phyloP scores from a whole-genome alignment of 1,139 yeast genomes.

The Lipomyces yarrowii region DNA sequence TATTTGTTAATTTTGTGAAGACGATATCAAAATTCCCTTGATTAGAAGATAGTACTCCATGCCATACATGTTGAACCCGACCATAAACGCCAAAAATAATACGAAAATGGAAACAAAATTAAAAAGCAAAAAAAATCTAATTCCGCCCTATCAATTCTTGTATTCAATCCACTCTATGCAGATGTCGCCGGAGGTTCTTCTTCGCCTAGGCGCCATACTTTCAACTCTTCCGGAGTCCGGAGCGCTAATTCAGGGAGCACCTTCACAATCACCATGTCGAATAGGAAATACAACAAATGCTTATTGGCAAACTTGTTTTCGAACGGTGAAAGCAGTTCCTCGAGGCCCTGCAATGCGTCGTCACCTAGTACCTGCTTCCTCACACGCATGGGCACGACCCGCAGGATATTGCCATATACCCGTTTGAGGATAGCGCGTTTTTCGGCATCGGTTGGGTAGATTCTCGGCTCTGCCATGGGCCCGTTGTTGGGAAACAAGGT shows the following conservation, averaged over 20 bases:
- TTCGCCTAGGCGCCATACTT: constrained; percentile 29
- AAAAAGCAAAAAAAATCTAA: neutral
- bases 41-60: neutral
- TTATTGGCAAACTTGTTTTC: constrained; percentile 47
- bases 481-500: constrained; percentile 47
- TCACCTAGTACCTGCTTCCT: constrained; percentile 35
- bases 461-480: constrained; percentile 48
- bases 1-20: neutral
- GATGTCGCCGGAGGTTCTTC: constrained; percentile 5
- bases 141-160: neutral
- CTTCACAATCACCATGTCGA: constrained; percentile 46
- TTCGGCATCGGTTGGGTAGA: constrained; percentile 38
- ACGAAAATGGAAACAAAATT: too few relatives aligned
- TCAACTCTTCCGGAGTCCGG: constrained; percentile 47
- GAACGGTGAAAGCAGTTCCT: constrained; percentile 44
- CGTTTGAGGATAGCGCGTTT: constrained; percentile 34
- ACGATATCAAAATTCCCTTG: neutral
- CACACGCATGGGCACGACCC: constrained; percentile 29
- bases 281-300: constrained; percentile 45
- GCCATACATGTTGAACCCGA: neutral
- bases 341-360: constrained; percentile 39
- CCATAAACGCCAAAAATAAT: neutral
- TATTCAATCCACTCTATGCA: neutral
- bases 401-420: constrained; percentile 32
- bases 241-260: constrained; percentile 47